Base-by-base conservation (phyloP, 495 filamentous ascomycete genomes). In the Penicillium tannophilum region DNA sequence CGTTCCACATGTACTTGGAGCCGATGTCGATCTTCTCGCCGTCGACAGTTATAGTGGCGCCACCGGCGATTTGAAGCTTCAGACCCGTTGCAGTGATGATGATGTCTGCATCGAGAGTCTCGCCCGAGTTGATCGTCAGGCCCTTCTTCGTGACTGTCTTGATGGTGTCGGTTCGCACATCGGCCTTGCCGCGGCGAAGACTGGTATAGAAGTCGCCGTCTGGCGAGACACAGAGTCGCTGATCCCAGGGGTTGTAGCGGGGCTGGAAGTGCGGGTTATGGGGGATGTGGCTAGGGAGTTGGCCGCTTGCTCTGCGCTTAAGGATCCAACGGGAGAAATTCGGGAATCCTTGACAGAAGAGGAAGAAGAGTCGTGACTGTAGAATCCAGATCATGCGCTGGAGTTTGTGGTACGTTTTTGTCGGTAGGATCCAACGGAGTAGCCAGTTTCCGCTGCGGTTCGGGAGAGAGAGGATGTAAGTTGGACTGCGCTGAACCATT, bases 61-160 rank as follows among this genome's bases (percentile, higher is more conserved):
- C 76, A 23, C 82, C 81, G 0, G 81, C 80, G 9, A 90, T 66
- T 19, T 72, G 71, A 43, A 90, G 64, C 44, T 79, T 79, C 2
- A 94, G 74, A 2, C 90, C 90, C 0, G 90, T 94, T 0, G 90
- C 89, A 0, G 88, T 89, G 59, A 92, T 71, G 65, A 93, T 88
- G 63, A 89, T 84, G 71, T 93, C 88, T 0, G 87, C 84, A 1
- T 84, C 76, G 4, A 92, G 64, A 0, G 65, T 68, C 47, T 82
- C 76, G 17, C 86, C 89, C 0, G 79, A 80, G 30, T 76, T 68
- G 20, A 90, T 79, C 17, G 69, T 59, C 55, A 93, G 86, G 1
- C 83, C 80, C 12, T 79, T 76, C 20, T 74, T 68, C 0, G 83
- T 87, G 9, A 93, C 84, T 0, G 75, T 77, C n/a, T 83, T 74